phyloP scores from a whole-genome alignment of 345 rosid genomes.

The Punica granatum region DNA sequence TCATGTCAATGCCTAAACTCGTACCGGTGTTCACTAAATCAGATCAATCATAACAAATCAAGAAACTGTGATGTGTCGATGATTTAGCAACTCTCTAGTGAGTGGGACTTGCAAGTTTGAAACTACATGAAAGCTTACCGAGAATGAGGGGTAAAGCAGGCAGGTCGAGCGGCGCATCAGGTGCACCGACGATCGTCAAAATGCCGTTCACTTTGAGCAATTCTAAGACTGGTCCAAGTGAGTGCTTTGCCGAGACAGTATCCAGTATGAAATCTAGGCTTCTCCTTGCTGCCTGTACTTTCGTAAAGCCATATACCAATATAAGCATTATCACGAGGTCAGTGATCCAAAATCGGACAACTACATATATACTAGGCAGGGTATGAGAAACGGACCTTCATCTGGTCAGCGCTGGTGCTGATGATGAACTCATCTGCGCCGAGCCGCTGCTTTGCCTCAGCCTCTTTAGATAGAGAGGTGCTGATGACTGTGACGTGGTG shows the following conservation, averaged over 20 bases:
- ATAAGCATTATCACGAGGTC: no score
- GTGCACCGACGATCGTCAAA: conserved; percentile 36
- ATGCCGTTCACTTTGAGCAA: conserved; percentile 45
- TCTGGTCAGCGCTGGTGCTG: conserved; percentile 33
- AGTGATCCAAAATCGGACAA: background rate
- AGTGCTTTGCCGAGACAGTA: conserved; percentile 46
- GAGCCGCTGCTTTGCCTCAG: conserved; percentile 38
- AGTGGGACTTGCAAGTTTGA: background rate
- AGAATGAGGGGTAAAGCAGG: conserved; percentile 52
- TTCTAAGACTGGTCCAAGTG: conserved; percentile 38
- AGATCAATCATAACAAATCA: no score
- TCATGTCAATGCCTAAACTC: no score
- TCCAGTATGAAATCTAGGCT: conserved; percentile 46
- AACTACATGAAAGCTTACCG: conserved; percentile 19
- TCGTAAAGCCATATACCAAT: background rate
- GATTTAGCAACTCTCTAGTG: background rate
- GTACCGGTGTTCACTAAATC: no score
- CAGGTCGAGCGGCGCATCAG: conserved; percentile 35
- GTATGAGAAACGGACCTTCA: conserved; percentile 28
- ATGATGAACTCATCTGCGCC: conserved; percentile 49
- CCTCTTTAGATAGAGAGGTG: conserved; percentile 48
- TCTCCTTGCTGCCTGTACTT: conserved; percentile 28
- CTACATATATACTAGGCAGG: no score
- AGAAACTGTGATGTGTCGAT: background rate
- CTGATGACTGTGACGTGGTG: conserved; percentile 56